Conservation (phyloP, 306 rosid species). For the Cyclanthera cordifolia region DNA sequence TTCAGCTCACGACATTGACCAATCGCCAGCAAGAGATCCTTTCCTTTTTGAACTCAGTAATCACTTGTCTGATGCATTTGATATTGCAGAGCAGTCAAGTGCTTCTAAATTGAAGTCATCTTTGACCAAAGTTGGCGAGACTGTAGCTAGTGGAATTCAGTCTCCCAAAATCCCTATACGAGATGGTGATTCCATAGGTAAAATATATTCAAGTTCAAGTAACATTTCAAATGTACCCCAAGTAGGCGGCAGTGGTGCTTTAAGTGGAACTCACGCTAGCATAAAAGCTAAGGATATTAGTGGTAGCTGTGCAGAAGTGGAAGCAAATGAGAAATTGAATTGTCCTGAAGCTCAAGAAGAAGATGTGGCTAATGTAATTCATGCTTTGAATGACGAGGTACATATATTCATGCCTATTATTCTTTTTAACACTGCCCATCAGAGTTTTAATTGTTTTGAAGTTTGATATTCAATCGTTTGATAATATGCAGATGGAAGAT, state of each 20-base stretch:
- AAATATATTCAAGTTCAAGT: constrained; percentile 13
- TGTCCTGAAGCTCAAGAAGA: constrained; percentile 12
- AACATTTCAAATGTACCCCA: constrained; percentile 18
- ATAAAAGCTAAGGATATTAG: constrained; percentile 22
- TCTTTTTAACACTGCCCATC: constrained; percentile 2
- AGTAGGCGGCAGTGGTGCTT: constrained; percentile 19
- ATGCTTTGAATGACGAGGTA: constrained; percentile 24
- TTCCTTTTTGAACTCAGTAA: constrained; percentile 11
- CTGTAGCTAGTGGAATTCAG: constrained; percentile 17
- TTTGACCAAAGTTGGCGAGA: constrained; percentile 15
- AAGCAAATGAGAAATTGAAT: constrained; percentile 20
- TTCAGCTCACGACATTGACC: constrained; percentile 41
- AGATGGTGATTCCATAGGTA: constrained; percentile 11
- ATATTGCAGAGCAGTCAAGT: constrained; percentile 17
- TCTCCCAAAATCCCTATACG: constrained; percentile 18
- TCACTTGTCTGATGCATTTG: constrained; percentile 22
- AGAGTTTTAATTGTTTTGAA: constrained; percentile 15
- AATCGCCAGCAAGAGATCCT: constrained; percentile 20
- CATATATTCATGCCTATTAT: neutral
- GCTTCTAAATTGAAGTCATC: constrained; percentile 18
- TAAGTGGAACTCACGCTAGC: constrained; percentile 24
- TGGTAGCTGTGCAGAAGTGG: constrained; percentile 15
- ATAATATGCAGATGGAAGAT: constrained; percentile 36
- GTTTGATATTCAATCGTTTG: constrained; percentile 16
- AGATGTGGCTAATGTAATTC: constrained; percentile 21